Percentiles rank a stretch among this genome's conserved stretches.
phyloP scores from a whole-genome alignment of 1,139 yeast species.

The Lizanozyma gosingica region DNA sequence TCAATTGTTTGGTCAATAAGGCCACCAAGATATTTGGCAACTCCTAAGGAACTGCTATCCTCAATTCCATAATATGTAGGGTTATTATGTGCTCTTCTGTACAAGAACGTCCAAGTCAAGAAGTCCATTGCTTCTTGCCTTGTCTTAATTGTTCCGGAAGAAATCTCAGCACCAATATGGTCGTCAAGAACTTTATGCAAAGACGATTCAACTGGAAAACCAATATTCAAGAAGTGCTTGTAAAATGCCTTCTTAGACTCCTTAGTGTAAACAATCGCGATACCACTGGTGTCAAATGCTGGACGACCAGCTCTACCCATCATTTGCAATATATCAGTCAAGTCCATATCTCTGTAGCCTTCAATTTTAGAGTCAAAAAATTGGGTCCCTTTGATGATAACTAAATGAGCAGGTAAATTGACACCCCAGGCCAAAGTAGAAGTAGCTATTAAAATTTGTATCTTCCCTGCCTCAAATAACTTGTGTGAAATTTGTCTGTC shows the following conservation, averaged over 20 bases:
- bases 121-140: constrained; percentile 90
- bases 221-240: constrained; percentile 88
- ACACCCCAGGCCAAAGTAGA: constrained; percentile 98
- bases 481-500: constrained; percentile 86
- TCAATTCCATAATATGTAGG: constrained; percentile 92
- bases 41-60: constrained; percentile 57
- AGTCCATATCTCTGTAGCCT: constrained; percentile 78
- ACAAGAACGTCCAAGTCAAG: constrained; percentile 89
- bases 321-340: constrained; percentile 87
- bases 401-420: constrained; percentile 89
- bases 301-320: constrained; percentile 97
- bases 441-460: constrained; percentile 88
- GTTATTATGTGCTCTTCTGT: constrained; percentile 87
- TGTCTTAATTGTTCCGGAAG: constrained; percentile 74
- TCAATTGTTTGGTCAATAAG: constrained; percentile 65
- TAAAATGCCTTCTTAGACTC: constrained; percentile 88
- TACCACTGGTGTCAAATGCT: constrained; percentile 91
- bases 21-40: constrained; percentile 60
- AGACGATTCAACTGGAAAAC: constrained; percentile 96
- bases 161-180: constrained; percentile 94
- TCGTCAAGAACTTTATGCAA: constrained; percentile 87
- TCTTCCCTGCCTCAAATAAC: constrained; percentile 73
- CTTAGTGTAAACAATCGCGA: constrained; percentile 87
- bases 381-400: constrained; percentile 89
- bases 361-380: constrained; percentile 77